Percentiles rank a stretch among this genome's conserved stretches.
phyloP scores from a whole-genome alignment of 345 rosid species.

The Camelina laxa region DNA sequence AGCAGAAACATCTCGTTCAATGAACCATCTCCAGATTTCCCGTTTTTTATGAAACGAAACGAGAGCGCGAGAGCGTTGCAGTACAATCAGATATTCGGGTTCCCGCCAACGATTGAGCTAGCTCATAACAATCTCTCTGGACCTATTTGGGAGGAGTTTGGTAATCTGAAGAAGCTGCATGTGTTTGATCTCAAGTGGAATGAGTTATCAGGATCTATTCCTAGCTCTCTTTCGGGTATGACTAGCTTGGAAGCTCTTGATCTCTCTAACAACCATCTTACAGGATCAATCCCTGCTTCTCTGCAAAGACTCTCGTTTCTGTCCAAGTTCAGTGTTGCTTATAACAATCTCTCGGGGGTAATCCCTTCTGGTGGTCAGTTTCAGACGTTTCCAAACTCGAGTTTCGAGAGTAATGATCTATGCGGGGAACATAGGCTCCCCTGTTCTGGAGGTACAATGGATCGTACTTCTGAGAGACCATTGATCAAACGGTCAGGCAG shows the following conservation, averaged over 20 bases:
- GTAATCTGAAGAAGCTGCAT: constrained; percentile 56
- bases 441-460: constrained; percentile 41
- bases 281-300: constrained; percentile 52
- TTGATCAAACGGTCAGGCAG: constrained; percentile 43
- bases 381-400: constrained; percentile 72
- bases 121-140: constrained; percentile 51
- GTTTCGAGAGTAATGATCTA: constrained; percentile 76
- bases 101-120: constrained; percentile 56
- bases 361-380: constrained; percentile 76
- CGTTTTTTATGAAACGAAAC: constrained; percentile 62
- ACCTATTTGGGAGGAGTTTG: constrained; percentile 61
- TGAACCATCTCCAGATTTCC: constrained; percentile 65
- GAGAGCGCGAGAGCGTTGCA: constrained; percentile 57
- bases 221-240: constrained; percentile 53
- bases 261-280: constrained; percentile 52
- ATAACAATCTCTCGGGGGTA: constrained; percentile 58
- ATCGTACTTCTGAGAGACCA: constrained; percentile 1
- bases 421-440: constrained; percentile 69
- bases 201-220: constrained; percentile 51
- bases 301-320: constrained; percentile 54
- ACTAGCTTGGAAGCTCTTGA: constrained; percentile 61
- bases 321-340: constrained; percentile 63
- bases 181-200: constrained; percentile 55
- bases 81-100: constrained; percentile 60
- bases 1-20: constrained; percentile 47